Conservation (phyloP, 495 filamentous ascomycete genomes). For the Umbilicaria muhlenbergii region DNA sequence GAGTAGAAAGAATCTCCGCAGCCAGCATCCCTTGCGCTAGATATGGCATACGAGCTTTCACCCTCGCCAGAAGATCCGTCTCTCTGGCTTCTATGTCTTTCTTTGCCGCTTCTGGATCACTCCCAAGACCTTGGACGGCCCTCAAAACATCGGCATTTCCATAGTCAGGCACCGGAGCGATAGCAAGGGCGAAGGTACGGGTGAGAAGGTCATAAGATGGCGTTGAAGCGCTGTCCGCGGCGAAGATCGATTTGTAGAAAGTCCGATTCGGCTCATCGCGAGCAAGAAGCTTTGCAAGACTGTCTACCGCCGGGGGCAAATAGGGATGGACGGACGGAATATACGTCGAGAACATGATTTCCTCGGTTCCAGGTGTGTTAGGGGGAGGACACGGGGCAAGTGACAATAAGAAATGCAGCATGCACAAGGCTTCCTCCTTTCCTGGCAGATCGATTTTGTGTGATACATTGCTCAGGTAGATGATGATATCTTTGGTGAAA, state of each 20-base stretch:
- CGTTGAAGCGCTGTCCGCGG: conserved; percentile 42
- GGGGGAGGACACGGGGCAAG: conserved; percentile 66
- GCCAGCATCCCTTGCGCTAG: conserved; percentile 85
- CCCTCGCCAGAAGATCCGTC: conserved; percentile 35
- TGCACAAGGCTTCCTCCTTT: conserved; percentile 72
- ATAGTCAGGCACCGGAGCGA: conserved; percentile 64
- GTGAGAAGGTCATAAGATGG: conserved; percentile 72
- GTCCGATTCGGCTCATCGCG: conserved; percentile 85
- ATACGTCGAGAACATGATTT: conserved; percentile 64
- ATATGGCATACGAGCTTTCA: conserved; percentile 69
- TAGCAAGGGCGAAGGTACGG: conserved; percentile 72
- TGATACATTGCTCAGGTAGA: conserved; percentile 74
- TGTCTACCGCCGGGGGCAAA: conserved; percentile 76
- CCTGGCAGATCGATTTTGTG: conserved; percentile 67
- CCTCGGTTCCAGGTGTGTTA: conserved; percentile 31
- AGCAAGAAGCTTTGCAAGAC: conserved; percentile 79
- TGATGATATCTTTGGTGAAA: conserved; percentile 91
- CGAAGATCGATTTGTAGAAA: conserved; percentile 66
- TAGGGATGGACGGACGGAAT: conserved; percentile 71
- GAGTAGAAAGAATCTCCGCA: conserved; percentile 69
- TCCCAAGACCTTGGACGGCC: background rate
- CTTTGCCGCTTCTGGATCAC: conserved; percentile 18
- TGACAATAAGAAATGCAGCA: conserved; percentile 78
- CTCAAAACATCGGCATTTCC: background rate
- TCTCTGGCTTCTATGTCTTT: conserved; percentile 17